A percentile compares a stretch with the other conserved stretches of the same genome.
These are phyloP conservation scores for Cinchona pubescens DNA, from an alignment of 257 asterid species.

Conservation along the genomic window DNA sequence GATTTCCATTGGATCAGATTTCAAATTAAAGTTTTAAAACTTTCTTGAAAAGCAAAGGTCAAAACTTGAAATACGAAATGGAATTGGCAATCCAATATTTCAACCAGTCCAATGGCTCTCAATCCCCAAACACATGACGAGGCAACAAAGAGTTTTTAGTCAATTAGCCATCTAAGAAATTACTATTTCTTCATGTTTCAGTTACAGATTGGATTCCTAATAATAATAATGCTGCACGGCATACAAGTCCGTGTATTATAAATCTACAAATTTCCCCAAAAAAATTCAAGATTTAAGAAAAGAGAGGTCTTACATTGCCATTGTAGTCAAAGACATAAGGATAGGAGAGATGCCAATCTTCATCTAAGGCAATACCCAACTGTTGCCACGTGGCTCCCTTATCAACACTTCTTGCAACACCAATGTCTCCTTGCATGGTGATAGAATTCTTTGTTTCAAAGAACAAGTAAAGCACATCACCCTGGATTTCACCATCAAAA, in stretches of 20 bases:
- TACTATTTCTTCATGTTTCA: neutral
- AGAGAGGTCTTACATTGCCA: constrained; percentile 61
- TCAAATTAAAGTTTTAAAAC: neutral
- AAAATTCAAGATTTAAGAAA: neutral
- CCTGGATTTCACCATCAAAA: constrained; percentile 51
- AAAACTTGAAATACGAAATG: neutral
- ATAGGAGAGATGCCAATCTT: constrained; percentile 97
- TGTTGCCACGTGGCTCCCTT: constrained; percentile 91
- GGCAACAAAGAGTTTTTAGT: neutral
- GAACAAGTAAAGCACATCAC: constrained; percentile 63
- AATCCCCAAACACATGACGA: neutral
- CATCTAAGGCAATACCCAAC: constrained; percentile 85
- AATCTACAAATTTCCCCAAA: neutral
- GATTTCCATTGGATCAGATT: neutral
- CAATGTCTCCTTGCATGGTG: constrained; percentile 94
- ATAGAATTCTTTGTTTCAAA: constrained; percentile 84
- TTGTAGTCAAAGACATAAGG: constrained; percentile 83
- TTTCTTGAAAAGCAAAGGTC: neutral
- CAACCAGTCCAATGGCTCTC: neutral
- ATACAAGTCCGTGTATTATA: neutral
- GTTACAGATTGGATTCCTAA: neutral
- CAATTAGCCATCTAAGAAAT: neutral
- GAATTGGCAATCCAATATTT: neutral
- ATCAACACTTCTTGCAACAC: constrained; percentile 78
- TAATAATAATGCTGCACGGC: neutral